Evolutionary conservation across 306 rosid genomes (phyloP), one percentile per base, ranked within the genome.

Genomic region (Calophaca sinica): DNA sequence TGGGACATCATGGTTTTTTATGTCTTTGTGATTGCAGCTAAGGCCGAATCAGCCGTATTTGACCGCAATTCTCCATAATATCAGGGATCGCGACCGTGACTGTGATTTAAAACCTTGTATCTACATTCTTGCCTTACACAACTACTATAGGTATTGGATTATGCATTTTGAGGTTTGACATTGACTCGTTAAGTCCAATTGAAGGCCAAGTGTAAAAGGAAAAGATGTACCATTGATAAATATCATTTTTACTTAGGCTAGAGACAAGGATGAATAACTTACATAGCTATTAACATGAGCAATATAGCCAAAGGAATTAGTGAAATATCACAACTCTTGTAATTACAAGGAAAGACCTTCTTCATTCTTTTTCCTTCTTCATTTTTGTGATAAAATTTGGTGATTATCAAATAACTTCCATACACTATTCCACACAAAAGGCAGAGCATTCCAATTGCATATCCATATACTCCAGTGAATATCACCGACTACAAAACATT

Each of bases 401-500:
- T 70, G 80, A 79, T 75, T 35, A 79, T 28, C 72, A 80, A 62
- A 73, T 66, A 72, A 11, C 42, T 71, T 62, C 88, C 92, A 82
- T 75, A 90, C 11, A 73, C 10, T n/a, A 87, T 66, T 70, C 96
- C 98, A 86, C 91, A 90, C 53, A 93, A 12, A 83, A 90, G 76
- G 86, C 85, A 93, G 55, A 84, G 48, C 76, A 79, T 39, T 72
- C 91, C 96, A 5, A 84, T 64, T 44, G 80, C 93, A 85, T 87
- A 93, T n/a, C 96, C 98, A 82, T 70, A 82, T 58, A 80, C 74
- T 54, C 96, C 98, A 28, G 88, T 87, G 84, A 87, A 90, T 68
- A 90, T 72, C 66, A 82, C 70, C 6, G 98, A 93, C 98, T 90
- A 73, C 78, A 68, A 68, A 74, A 70, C 51, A 68, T 62, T 72